Conservation (phyloP, 306 rosid species). For the Sicyos baderoa region DNA sequence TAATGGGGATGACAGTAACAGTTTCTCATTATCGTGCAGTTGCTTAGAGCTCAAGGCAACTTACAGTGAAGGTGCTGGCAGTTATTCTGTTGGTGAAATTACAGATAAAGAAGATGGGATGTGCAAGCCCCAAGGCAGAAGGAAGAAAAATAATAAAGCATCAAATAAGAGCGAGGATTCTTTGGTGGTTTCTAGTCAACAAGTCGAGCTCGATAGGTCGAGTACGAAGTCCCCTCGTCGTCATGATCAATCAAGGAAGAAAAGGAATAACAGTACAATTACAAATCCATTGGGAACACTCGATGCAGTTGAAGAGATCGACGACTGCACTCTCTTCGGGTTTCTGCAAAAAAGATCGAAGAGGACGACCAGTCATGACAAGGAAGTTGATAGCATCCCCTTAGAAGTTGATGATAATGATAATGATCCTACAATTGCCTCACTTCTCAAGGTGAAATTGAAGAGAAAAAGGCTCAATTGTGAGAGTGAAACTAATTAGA, state of each 20-base stretch:
- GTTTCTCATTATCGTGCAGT: conserved; percentile 2
- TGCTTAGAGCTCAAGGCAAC: background rate
- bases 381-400: background rate
- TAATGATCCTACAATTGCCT: conserved; percentile 24
- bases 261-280: conserved; percentile 23
- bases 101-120: conserved; percentile 19
- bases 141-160: conserved; percentile 18
- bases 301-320: conserved; percentile 19
- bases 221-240: conserved; percentile 12
- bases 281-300: background rate
- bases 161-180: conserved; percentile 18
- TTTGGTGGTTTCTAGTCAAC: conserved; percentile 9
- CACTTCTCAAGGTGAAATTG: conserved; percentile 15
- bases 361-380: conserved; percentile 5
- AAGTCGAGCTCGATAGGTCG: conserved; percentile 8
- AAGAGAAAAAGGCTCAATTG: background rate
- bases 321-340: conserved; percentile 18
- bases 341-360: conserved; percentile 21
- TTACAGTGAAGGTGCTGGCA: conserved; percentile 17
- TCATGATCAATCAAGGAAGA: conserved; percentile 33
- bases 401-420: background rate
- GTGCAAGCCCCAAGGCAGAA: conserved; percentile 13
- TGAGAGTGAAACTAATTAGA: background rate
- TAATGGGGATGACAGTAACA: background rate
- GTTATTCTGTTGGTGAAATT: background rate